Percentiles rank a stretch among this genome's conserved stretches.
phyloP scores from a whole-genome alignment of 2,329 filamentous ascomycete species.

The Epichloe hybrida region DNA sequence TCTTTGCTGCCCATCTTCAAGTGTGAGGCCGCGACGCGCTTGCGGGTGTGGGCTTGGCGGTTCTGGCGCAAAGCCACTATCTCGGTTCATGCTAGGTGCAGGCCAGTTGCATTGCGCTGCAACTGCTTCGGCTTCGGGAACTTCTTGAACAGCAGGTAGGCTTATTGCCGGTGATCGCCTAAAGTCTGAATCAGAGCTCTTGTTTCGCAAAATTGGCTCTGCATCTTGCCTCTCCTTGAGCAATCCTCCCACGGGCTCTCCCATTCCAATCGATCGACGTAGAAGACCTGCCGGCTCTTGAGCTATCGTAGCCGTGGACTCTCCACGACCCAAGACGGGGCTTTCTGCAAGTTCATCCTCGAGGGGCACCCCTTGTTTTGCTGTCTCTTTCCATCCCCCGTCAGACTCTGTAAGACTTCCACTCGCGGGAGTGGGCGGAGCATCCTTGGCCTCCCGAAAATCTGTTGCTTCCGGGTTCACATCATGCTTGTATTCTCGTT shows the following conservation, averaged over 20 bases:
- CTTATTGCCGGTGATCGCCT: conserved; percentile 28
- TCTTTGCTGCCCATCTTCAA: conserved; percentile 25
- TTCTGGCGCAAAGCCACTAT: conserved; percentile 22
- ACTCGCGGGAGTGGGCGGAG: conserved; percentile 5
- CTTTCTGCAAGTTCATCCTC: conserved; percentile 23
- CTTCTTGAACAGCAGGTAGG: conserved; percentile 40
- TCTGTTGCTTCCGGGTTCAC: not conserved
- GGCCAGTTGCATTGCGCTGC: conserved; percentile 10
- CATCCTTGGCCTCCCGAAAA: conserved; percentile 5
- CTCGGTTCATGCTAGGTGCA: conserved; percentile 24
- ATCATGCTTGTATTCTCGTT: conserved; percentile 1
- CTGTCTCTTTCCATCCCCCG: conserved; percentile 12
- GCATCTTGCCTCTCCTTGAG: conserved; percentile 18
- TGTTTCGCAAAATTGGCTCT: conserved; percentile 10
- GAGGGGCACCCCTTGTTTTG: conserved; percentile 11
- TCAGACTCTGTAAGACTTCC: conserved; percentile 12
- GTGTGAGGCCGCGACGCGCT: conserved; percentile 20
- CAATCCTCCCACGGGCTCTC: conserved; percentile 17
- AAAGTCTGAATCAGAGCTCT: conserved; percentile 22
- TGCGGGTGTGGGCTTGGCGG: conserved; percentile 28
- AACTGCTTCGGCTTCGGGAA: conserved; percentile 30
- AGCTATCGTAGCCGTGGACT: conserved; percentile 8
- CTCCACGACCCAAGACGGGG: conserved; percentile 22
- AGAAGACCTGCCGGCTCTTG: conserved; percentile 15
- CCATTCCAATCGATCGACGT: conserved; percentile 17